Percentiles rank a stretch among this genome's conserved stretches.
These are phyloP conservation scores for Sporobolomyces roseus DNA, from an alignment of 768 basidiomycete species.

Conservation along the genomic window DNA sequence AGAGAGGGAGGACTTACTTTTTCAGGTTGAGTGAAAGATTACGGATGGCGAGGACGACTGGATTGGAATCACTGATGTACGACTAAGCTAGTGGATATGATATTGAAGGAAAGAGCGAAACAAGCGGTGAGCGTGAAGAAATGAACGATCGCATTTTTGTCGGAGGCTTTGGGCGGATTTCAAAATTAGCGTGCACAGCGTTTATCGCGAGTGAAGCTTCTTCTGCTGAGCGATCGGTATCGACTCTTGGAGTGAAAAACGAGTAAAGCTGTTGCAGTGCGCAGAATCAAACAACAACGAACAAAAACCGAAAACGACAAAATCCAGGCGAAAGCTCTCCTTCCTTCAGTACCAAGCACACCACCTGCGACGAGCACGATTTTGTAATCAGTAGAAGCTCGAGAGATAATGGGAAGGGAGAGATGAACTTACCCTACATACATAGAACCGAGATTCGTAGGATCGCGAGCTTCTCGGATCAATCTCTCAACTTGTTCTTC, in stretches of 20 bases:
- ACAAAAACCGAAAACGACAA: background rate
- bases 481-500: conserved; percentile 85
- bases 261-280: background rate
- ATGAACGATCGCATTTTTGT: background rate
- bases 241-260: background rate
- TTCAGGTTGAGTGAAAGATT: background rate
- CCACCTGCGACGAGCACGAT: conserved; percentile 11
- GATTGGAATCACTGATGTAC: too few species aligned
- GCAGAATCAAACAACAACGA: background rate
- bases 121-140: background rate
- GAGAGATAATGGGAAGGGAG: conserved; percentile 51
- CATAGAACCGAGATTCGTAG: conserved; percentile 74
- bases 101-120: too few species aligned
- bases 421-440: conserved; percentile 81
- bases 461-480: conserved; percentile 80
- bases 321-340: background rate
- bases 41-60: too few species aligned
- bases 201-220: too few species aligned
- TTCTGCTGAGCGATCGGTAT: too few species aligned
- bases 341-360: conserved; percentile 28
- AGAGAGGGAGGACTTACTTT: too few species aligned
- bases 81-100: too few species aligned
- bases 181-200: too few species aligned
- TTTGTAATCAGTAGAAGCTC: too few species aligned
- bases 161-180: too few species aligned